Conservation (phyloP, 495 filamentous ascomycete species). For the Tuber aestivum region DNA sequence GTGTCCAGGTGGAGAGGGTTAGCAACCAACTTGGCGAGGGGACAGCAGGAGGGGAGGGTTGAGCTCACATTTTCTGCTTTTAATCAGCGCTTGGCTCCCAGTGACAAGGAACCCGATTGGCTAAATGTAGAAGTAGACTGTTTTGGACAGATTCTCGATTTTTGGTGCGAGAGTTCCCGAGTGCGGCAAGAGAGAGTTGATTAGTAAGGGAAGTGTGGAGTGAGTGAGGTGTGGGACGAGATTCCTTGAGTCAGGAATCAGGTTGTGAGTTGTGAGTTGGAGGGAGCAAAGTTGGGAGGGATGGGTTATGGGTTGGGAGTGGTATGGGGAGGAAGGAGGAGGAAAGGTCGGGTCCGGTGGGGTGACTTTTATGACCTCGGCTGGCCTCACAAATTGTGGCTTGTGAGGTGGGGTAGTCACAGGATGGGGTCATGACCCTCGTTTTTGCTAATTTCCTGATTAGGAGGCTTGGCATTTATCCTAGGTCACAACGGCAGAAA, state of each 20-base stretch:
- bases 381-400: not conserved
- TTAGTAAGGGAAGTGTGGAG: not conserved
- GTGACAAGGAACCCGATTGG: conserved; percentile 4
- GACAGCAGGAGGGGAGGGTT: not conserved
- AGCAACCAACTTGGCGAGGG: conserved; percentile 6
- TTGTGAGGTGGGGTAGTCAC: not conserved
- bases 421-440: not conserved
- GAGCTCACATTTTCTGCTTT: conserved; percentile 3
- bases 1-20: conserved; percentile 17
- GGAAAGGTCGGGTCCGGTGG: not conserved
- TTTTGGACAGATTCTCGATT: not conserved
- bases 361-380: not conserved
- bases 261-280: conserved; percentile 6
- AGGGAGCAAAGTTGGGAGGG: not conserved
- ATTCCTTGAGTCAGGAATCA: not conserved
- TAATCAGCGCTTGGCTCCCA: conserved; percentile 9
- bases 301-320: not conserved
- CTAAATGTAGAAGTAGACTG: not conserved
- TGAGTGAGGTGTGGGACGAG: not conserved
- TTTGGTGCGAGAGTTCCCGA: not conserved
- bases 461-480: not conserved
- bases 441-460: not conserved
- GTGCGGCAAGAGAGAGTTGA: not conserved
- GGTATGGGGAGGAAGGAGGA: not conserved
- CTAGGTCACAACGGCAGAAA: not conserved